phyloP scores from a whole-genome alignment of 108 stramenopile species.

The Cylindrotheca closterium region DNA sequence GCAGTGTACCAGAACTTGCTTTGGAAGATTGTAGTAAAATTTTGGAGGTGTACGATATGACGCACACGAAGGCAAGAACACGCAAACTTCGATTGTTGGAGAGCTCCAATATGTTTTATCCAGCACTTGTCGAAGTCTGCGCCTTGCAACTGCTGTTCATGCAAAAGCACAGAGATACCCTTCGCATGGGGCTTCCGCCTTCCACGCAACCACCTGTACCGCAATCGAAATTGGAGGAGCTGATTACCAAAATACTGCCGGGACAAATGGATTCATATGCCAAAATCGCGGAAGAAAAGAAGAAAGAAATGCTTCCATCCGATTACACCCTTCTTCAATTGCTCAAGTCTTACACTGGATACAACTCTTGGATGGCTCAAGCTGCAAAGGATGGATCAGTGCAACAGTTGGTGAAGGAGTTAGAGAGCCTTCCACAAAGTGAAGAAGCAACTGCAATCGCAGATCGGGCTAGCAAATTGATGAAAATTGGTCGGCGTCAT shows the following conservation, averaged over 20 bases:
- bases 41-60: conserved; percentile 50
- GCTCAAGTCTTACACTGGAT: conserved; percentile 80
- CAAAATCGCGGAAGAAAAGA: conserved; percentile 16
- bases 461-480: conserved; percentile 47
- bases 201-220: conserved; percentile 71
- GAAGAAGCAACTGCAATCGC: conserved; percentile 32
- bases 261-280: conserved; percentile 53
- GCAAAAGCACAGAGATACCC: conserved; percentile 76
- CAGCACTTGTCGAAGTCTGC: conserved; percentile 77
- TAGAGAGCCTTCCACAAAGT: conserved; percentile 37
- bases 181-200: conserved; percentile 72
- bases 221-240: conserved; percentile 81
- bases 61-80: conserved; percentile 77
- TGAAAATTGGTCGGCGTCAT: conserved; percentile 74
- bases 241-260: conserved; percentile 65
- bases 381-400: conserved; percentile 67
- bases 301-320: conserved; percentile 50
- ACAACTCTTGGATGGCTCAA: conserved; percentile 83
- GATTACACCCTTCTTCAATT: conserved; percentile 79
- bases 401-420: conserved; percentile 34
- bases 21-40: conserved; percentile 76
- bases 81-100: conserved; percentile 86
- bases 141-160: conserved; percentile 83
- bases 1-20: conserved; percentile 71
- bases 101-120: conserved; percentile 29